Conservation (phyloP, 1,284 basidiomycete genomes). For the Marasmius fiardii region DNA sequence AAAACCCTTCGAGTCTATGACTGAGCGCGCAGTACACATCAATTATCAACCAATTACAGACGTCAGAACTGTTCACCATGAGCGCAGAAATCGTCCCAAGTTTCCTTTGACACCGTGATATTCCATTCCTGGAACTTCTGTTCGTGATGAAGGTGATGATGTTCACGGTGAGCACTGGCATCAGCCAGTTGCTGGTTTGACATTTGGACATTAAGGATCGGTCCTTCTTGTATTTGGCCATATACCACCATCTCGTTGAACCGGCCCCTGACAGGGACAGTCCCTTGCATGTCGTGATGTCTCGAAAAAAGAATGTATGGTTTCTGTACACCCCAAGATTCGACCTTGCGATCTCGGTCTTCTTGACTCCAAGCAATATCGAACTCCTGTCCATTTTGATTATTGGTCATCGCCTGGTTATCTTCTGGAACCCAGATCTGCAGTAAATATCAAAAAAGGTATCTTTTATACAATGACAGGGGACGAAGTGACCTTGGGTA, state of each 20-base stretch:
- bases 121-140: neutral
- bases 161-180: neutral
- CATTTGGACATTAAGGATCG: conserved; percentile 1
- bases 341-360: conserved; percentile 10
- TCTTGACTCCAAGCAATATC: conserved; percentile 8
- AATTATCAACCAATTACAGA: too few relatives aligned
- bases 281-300: conserved; percentile 13
- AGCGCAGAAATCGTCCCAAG: conserved; percentile 1
- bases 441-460: neutral
- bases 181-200: neutral
- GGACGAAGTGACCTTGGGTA: too few relatives aligned
- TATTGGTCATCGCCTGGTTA: neutral
- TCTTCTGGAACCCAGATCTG: conserved; percentile 14
- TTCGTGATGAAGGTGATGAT: neutral
- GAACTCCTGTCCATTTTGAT: neutral
- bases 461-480: too few relatives aligned
- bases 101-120: neutral
- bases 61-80: too few relatives aligned
- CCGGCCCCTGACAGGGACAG: neutral
- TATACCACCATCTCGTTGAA: conserved; percentile 16
- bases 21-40: too few relatives aligned
- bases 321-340: conserved; percentile 12
- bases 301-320: conserved; percentile 15
- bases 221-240: conserved; percentile 12
- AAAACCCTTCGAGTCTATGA: too few relatives aligned